A percentile compares a stretch with the other conserved stretches of the same genome.
phyloP scores from a whole-genome alignment of 2,329 filamentous ascomycete genomes.

The Fusarium sp. region DNA sequence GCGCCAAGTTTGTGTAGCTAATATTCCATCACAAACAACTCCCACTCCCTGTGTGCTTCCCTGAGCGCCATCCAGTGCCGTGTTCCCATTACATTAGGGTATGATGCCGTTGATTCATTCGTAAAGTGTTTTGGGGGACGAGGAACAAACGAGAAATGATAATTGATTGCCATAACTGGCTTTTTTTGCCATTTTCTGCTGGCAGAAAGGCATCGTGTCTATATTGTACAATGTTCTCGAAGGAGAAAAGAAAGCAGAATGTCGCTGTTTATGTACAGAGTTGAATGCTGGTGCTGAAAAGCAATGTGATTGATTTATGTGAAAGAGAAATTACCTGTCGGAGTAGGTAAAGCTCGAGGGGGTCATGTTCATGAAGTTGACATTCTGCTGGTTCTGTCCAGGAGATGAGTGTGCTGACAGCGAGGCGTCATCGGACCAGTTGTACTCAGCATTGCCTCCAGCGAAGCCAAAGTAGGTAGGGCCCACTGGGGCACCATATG shows the following conservation, averaged over 20 bases:
- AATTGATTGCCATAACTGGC: slow-evolving; percentile 24
- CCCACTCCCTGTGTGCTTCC: slow-evolving; percentile 27
- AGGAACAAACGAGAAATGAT: slow-evolving; percentile 25
- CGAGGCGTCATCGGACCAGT: slow-evolving; percentile 61
- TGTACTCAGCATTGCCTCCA: slow-evolving; percentile 59
- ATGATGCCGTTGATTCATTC: slow-evolving; percentile 42
- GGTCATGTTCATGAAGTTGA: slow-evolving; percentile 53
- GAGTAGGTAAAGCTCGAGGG: slow-evolving; percentile 45
- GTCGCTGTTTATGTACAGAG: slow-evolving; percentile 33
- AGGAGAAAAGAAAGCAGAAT: slow-evolving; percentile 4
- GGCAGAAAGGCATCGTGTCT: slow-evolving; percentile 12
- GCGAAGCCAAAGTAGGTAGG: slow-evolving; percentile 55
- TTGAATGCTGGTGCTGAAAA: slow-evolving; percentile 4
- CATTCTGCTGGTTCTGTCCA: slow-evolving; percentile 46
- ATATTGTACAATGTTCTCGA: slow-evolving; percentile 40
- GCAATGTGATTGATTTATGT: neutral
- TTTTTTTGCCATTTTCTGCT: slow-evolving; percentile 12
- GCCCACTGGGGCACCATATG: slow-evolving; percentile 57
- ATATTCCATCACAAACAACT: slow-evolving; percentile 5
- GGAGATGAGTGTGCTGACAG: slow-evolving; percentile 50
- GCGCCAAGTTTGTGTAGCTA: neutral
- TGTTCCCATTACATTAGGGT: slow-evolving; percentile 48
- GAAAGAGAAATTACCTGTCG: slow-evolving; percentile 28
- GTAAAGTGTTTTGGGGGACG: slow-evolving; percentile 23
- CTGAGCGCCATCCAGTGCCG: slow-evolving; percentile 40